phyloP scores from a whole-genome alignment of 1,139 yeast genomes.

The Magnusiomyces starmeri region DNA sequence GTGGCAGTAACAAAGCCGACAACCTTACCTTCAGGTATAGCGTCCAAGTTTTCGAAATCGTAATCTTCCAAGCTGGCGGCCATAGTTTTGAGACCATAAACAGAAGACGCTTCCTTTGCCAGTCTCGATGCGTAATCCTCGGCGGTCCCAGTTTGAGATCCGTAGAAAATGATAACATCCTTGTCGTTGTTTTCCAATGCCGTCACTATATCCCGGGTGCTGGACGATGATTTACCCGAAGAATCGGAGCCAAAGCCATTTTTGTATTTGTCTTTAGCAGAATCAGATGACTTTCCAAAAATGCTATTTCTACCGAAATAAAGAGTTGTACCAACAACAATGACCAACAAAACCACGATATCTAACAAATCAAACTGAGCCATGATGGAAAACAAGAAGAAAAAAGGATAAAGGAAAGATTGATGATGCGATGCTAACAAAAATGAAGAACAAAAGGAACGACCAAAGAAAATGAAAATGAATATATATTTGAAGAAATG shows the following conservation, averaged over 20 bases:
- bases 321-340: constrained; percentile 55
- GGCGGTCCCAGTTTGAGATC: constrained; percentile 99
- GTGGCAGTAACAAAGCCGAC: constrained; percentile 80
- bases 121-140: constrained; percentile 92
- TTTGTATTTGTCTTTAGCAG: constrained; percentile 29
- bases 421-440: too few species aligned
- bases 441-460: too few species aligned
- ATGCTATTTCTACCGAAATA: constrained; percentile 60
- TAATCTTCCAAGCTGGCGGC: constrained; percentile 83
- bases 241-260: constrained; percentile 36
- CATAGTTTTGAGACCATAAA: constrained; percentile 77
- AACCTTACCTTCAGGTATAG: constrained; percentile 47
- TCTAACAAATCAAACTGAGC: constrained; percentile 56
- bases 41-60: constrained; percentile 70
- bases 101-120: constrained; percentile 77
- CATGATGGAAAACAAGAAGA: constrained; percentile 11
- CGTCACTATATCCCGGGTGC: constrained; percentile 53
- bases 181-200: constrained; percentile 58
- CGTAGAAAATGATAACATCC: constrained; percentile 76
- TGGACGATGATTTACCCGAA: constrained; percentile 31
- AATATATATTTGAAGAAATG: too few species aligned
- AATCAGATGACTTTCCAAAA: constrained; percentile 36
- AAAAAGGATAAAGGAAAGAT: too few species aligned
- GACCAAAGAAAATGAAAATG: too few species aligned
- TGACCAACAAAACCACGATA: constrained; percentile 55